Evolutionary conservation across 768 basidiomycete species (phyloP), one percentile per base, ranked within the genome.

Genomic region (Scleroderma bovista): DNA sequence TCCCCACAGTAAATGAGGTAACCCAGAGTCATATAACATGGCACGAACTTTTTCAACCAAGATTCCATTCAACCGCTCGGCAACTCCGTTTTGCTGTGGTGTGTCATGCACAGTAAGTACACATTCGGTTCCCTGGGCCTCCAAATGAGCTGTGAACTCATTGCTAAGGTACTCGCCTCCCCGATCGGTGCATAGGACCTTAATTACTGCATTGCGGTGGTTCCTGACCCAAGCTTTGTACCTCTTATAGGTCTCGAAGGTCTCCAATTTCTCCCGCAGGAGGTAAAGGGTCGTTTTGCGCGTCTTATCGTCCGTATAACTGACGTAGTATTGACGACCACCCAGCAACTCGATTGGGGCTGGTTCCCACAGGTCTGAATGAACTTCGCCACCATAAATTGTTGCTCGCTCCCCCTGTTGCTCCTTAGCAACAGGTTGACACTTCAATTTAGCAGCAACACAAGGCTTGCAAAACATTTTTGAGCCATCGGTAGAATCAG

Each of bases 11-110:
- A 47, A 43, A 7, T 54, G 44, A 1, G 58, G 55, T 3, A 66
- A 34, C 1, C 52, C 36, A 16, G 56, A 46, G n/a, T 54, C 58
- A 20, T 59, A 50, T 2, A 66, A 52, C 52, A 63, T 60, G 1
- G 65, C 58, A 1, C 59, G 57, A 0, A 56, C 60, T 24, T 52
- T 46, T 13, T 66, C 57, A n/a, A 60, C 47, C 2, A 60, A 49
- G 0, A 62, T 67, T 2, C 65, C 54, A 34, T 68, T 67, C 7
- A 62, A 57, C 0, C 60, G 40, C 44, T 69, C 65, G 1, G 65
- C 62, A 16, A 65, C 49, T 10, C 64, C 58, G 41, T 68, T 69
- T 44, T 64, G 59, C 17, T 62, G 56, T 1, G 64, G 63, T 1
- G 59, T 57, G 19, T 60, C 17, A 10, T 42, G 51, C 16, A 48